Base-by-base conservation (phyloP, 2,329 filamentous ascomycete genomes). In the Penicillium paneum region DNA sequence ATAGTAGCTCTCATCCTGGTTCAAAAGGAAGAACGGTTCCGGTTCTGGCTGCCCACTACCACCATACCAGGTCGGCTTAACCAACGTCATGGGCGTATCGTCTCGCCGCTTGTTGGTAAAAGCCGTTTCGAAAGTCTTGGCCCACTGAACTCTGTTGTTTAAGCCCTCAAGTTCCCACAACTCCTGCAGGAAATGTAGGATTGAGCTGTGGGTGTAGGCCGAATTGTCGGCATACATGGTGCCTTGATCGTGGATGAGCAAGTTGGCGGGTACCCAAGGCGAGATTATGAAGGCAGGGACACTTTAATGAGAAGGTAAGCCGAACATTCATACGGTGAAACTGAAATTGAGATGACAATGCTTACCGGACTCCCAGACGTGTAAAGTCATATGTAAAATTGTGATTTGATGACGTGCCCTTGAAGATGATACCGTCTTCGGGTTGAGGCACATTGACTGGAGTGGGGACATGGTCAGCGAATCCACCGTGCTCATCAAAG, bases 81-180 rank as follows among this genome's bases (percentile, higher is more conserved):
- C 62, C 53, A 75, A 56, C 3, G 52, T 65, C 53, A 66, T 52
- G 17, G 66, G 66, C 1, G 64, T 65, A 43, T 74, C 66, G 8
- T 57, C 47, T 15, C 66, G 64, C 19, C 47, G 50, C 32, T 50
- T 39, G 15, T 45, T 40, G 7, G 59, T 55, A 45, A 75, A 75
- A 24, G 73, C 58, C 43, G 70, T 57, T 57, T 75, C 71, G 48
- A 76, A 75, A 0, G 71, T 75, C 63, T 74, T 73, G 38, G 73
- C 71, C 72, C 74, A 76, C 52, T 74, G 71, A 15, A 76, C 73
- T 2, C 74, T 67, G 49, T 74, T 75, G 56, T 75, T 75, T 15
- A 76, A 49, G 2, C 71, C 70, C 31, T 76, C 68, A 15, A 76
- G 59, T 0, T 58, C 66, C 73, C 74, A 76, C 11, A 76, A 62